Conservation (phyloP, 2,329 filamentous ascomycete genomes). For the Verticillium tricorpus region DNA sequence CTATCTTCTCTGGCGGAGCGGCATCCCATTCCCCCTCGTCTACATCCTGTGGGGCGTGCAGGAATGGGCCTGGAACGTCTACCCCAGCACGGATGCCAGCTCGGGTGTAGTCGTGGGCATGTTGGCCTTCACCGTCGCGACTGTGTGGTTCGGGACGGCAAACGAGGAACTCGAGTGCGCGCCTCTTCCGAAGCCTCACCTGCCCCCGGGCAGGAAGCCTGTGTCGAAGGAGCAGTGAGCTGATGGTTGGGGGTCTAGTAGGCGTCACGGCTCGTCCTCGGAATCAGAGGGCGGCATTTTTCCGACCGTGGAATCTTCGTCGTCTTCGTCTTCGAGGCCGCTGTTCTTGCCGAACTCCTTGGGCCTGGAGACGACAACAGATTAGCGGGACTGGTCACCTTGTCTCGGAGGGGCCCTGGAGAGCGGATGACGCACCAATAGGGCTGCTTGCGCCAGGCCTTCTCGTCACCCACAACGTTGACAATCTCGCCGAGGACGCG, state of each 20-base stretch:
- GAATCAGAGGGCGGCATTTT: constrained; percentile 81
- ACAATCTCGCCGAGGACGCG: constrained; percentile 85
- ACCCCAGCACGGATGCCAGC: constrained; percentile 64
- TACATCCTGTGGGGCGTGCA: constrained; percentile 70
- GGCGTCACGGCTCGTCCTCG: constrained; percentile 53
- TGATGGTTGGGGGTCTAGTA: neutral
- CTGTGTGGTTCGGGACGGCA: constrained; percentile 55
- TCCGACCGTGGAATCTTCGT: constrained; percentile 75
- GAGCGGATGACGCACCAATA: constrained; percentile 64
- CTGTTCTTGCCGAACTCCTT: constrained; percentile 68
- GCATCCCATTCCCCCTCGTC: constrained; percentile 62
- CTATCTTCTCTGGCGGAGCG: constrained; percentile 78
- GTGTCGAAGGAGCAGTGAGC: constrained; percentile 17
- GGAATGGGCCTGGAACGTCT: constrained; percentile 93
- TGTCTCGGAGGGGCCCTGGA: constrained; percentile 1
- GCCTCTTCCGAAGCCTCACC: constrained; percentile 3
- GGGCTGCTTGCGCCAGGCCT: constrained; percentile 78
- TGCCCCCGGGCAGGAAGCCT: constrained; percentile 10
- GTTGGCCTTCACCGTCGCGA: constrained; percentile 61
- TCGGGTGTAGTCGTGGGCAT: constrained; percentile 63
- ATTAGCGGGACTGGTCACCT: neutral
- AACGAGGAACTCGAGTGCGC: constrained; percentile 26
- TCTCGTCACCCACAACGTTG: constrained; percentile 89
- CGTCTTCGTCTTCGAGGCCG: constrained; percentile 61
- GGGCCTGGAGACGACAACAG: constrained; percentile 51